These are phyloP conservation scores for Hydnum rufescens DNA, from an alignment of 768 basidiomycete genomes.

Conservation along the genomic window DNA sequence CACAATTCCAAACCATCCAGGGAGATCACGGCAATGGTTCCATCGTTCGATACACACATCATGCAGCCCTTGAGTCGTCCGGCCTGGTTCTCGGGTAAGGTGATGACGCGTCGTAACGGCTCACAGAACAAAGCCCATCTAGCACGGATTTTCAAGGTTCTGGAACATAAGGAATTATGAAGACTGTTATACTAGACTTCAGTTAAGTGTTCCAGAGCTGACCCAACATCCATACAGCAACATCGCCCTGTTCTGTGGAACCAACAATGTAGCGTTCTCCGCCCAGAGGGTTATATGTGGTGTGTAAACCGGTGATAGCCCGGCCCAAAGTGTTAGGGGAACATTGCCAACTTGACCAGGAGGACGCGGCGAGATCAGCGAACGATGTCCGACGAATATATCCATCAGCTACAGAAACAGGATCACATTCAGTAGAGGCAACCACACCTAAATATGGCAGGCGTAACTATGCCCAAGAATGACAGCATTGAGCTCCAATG, in stretches of 20 bases:
- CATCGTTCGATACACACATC: constrained; percentile 55
- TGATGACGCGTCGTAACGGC: constrained; percentile 38
- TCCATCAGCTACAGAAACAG: constrained; percentile 4
- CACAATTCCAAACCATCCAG: constrained; percentile 64
- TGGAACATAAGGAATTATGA: constrained; percentile 16
- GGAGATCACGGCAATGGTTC: constrained; percentile 64
- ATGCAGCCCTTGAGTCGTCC: constrained; percentile 46
- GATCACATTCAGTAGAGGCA: neutral
- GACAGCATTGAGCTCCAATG: constrained; percentile 37
- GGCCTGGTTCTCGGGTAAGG: constrained; percentile 30
- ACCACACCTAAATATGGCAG: neutral
- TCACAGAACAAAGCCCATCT: constrained; percentile 56
- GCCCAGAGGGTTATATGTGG: constrained; percentile 36
- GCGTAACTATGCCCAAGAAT: constrained; percentile 44
- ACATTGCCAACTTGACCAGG: neutral
- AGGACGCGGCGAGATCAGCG: too few species aligned
- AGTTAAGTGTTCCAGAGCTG: constrained; percentile 21
- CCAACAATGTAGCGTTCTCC: constrained; percentile 47
- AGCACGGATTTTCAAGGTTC: constrained; percentile 43
- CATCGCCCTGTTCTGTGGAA: constrained; percentile 58
- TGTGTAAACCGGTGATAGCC: constrained; percentile 29
- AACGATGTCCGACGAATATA: constrained; percentile 1
- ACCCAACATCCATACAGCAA: constrained; percentile 54
- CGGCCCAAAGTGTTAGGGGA: constrained; percentile 25
- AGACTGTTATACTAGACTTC: neutral